Evolutionary conservation across 768 basidiomycete species (phyloP).

Genomic region (Gymnopilus junonius): DNA sequence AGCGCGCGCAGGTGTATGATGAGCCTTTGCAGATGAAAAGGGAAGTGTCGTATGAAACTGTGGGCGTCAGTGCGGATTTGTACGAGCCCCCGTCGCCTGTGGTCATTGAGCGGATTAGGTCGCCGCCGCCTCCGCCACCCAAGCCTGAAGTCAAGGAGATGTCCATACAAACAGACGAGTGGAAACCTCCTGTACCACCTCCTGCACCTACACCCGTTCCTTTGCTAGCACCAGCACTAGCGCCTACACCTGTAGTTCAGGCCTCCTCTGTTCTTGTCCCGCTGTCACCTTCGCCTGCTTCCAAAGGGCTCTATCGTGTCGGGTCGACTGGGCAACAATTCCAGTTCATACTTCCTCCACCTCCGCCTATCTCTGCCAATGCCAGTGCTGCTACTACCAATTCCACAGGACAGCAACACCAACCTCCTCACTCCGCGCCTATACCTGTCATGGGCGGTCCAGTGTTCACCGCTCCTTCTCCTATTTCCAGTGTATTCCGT

Average conservation of each 20-base stretch:
- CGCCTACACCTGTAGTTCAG: too few species aligned
- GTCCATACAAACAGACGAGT: slow-evolving; percentile 81
- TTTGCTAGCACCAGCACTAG: too few species aligned
- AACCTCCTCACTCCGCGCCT: slow-evolving; percentile 22
- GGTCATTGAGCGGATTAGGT: slow-evolving; percentile 23
- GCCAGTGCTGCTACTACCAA: not conserved
- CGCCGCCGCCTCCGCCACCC: slow-evolving; percentile 28
- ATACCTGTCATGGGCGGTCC: slow-evolving; percentile 18
- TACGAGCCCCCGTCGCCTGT: slow-evolving; percentile 41
- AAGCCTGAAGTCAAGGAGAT: slow-evolving; percentile 76
- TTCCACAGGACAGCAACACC: slow-evolving; percentile 10
- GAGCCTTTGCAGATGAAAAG: slow-evolving; percentile 13
- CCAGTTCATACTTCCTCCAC: slow-evolving; percentile 68
- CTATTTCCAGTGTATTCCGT: slow-evolving; percentile 46
- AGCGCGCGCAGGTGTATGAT: not conserved
- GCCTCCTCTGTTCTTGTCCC: not conserved
- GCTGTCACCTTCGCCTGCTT: not conserved
- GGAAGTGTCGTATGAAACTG: slow-evolving; percentile 57
- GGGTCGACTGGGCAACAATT: slow-evolving; percentile 55
- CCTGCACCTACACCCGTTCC: too few species aligned
- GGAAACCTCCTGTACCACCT: slow-evolving; percentile 51
- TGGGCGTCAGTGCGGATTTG: slow-evolving; percentile 43
- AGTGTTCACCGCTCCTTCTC: slow-evolving; percentile 39
- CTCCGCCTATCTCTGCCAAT: slow-evolving; percentile 30
- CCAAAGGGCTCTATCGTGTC: slow-evolving; percentile 55